Evolutionary conservation across 148 eudicot genomes (phyloP), one percentile per base, ranked within the genome.

Genomic region (Chenopodium berlandieri): DNA sequence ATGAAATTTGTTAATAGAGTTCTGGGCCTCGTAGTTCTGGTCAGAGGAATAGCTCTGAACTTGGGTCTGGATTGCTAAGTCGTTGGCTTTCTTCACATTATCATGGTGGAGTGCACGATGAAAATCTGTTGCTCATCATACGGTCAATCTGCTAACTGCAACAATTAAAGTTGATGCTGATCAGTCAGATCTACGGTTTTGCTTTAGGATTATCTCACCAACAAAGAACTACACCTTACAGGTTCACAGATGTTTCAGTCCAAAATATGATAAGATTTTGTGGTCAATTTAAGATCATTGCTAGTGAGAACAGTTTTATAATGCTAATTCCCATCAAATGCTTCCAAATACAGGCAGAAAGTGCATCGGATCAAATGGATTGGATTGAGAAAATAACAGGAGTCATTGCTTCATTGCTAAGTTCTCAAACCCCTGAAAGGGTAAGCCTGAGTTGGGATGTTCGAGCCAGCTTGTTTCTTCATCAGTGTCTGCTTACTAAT

Each of bases 321-420:
- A 23, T 72, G 25, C 54, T 65, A 48, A 72, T 62, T 47, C 73
- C 47, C 34, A 46, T 73, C 44, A 31, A 78, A 71, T 84, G 78
- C 80, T 74, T 82, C 84, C 74, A 48, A 66, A 75, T 87, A 82
- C 90, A 96, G 99, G 99, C 99, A 31, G 99, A 96, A 85, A 96
- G 97, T 86, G 94, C 99, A 82, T 86, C 91, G 84, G 99, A 96
- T 88, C 99, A 96, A 86, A 94, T 96, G 99, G 99, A 96, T 83
- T 96, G 99, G 99, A 90, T 96, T 83, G 99, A 96, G 86, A 96
- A 96, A 86, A 96, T 96, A 80, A 96, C 99, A 54, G 99, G 99
- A 64, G 99, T 96, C 76, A 96, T 96, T 84, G 99, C 98, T 58
- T 95, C 98, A 30, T 88, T 95, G 78, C 86, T 96, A 79, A 96